phyloP scores from a whole-genome alignment of 2,329 filamentous ascomycete species.

The Botrytis tulipae region DNA sequence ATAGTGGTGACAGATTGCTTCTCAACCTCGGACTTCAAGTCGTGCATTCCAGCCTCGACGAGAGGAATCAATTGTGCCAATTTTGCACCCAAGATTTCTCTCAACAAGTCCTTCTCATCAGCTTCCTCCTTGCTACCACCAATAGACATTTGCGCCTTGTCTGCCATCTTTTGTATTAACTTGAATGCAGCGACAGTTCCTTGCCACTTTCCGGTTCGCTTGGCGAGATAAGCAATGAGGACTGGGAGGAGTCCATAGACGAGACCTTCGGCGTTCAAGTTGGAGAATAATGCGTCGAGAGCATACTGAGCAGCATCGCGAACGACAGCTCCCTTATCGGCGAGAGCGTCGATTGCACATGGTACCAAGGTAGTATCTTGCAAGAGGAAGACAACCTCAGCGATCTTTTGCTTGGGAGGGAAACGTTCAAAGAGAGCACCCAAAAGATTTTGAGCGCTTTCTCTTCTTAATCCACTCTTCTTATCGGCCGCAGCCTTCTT shows the following conservation, averaged over 20 bases:
- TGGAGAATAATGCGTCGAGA: conserved; percentile 80
- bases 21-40: conserved; percentile 82
- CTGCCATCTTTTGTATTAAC: conserved; percentile 87
- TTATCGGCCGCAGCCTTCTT: conserved; percentile 86
- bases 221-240: conserved; percentile 72
- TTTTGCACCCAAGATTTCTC: conserved; percentile 85
- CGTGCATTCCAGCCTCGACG: conserved; percentile 92
- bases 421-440: conserved; percentile 93
- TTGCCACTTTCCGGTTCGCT: conserved; percentile 94
- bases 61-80: conserved; percentile 86
- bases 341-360: conserved; percentile 76
- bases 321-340: conserved; percentile 87
- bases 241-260: conserved; percentile 79
- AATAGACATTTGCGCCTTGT: conserved; percentile 84
- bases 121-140: conserved; percentile 80
- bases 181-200: conserved; percentile 84
- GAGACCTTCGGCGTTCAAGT: conserved; percentile 77
- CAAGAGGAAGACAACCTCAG: conserved; percentile 78
- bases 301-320: conserved; percentile 92
- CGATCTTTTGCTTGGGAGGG: conserved; percentile 70
- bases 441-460: conserved; percentile 92
- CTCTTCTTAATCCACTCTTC: conserved; percentile 81
- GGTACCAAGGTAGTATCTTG: conserved; percentile 73
- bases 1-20: conserved; percentile 93
- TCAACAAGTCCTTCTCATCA: conserved; percentile 80